These are phyloP conservation scores for Aureobasidium sp. DNA, from an alignment of 2,329 filamentous ascomycete species.

Conservation along the genomic window DNA sequence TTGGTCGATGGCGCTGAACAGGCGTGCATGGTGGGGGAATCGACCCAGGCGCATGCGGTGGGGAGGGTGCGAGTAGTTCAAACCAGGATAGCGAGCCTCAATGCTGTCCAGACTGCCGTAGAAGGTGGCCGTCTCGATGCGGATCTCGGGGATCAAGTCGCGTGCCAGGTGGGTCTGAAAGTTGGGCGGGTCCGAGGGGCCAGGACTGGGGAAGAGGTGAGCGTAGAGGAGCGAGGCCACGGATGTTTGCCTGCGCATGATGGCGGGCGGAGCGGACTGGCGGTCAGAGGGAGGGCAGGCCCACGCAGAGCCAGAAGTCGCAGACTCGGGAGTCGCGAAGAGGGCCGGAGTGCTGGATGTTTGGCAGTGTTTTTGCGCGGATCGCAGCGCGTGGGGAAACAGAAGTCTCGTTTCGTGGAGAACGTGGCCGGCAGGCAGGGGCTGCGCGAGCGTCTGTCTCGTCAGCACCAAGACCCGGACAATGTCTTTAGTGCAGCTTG, in stretches of 20 bases:
- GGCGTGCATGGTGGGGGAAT: slow-evolving; percentile 67
- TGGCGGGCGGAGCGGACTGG: not conserved
- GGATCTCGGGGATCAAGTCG: slow-evolving; percentile 68
- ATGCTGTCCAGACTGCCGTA: slow-evolving; percentile 73
- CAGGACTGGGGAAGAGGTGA: slow-evolving; percentile 63
- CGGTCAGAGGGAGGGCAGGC: not conserved
- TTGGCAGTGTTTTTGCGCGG: slow-evolving; percentile 6
- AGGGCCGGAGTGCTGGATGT: not conserved
- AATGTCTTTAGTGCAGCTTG: not conserved
- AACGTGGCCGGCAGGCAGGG: not conserved
- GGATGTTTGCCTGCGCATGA: slow-evolving; percentile 63
- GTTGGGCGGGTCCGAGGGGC: slow-evolving; percentile 60
- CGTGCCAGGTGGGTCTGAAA: slow-evolving; percentile 65
- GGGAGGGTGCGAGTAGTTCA: slow-evolving; percentile 67
- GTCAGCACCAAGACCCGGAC: too few species aligned
- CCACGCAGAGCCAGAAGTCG: not conserved
- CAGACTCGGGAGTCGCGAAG: not conserved
- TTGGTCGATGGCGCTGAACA: slow-evolving; percentile 69
- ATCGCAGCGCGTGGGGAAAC: slow-evolving; percentile 3
- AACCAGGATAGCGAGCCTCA: slow-evolving; percentile 73
- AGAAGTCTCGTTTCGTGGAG: not conserved
- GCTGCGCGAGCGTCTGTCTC: not conserved
- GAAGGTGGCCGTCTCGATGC: slow-evolving; percentile 69
- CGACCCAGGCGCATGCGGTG: slow-evolving; percentile 72
- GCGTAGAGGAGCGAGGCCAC: slow-evolving; percentile 69